Evolutionary conservation across 805 yeast species (phyloP), one percentile per base, ranked within the genome.

Genomic region (Metschnikowia cerradonensis): DNA sequence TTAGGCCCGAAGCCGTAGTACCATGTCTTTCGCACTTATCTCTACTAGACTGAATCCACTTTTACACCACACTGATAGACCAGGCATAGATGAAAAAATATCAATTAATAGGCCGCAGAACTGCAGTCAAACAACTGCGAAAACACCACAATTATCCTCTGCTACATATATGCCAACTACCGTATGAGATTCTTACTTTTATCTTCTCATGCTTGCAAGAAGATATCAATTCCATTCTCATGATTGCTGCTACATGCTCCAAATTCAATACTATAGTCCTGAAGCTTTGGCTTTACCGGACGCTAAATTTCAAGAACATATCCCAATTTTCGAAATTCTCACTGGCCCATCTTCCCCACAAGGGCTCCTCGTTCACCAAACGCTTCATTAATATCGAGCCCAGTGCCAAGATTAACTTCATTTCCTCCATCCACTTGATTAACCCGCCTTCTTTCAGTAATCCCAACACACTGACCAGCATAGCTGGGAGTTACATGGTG

Each of bases 101-200:
- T 52, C 80, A 75, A 60, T 59, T 75, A 5, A 73, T 75, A 41
- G 79, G 79, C 19, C 51, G 72, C 20, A 67, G 63, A 56, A 64
- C 60, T 44, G 58, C 58, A 2, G 55, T 64, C 4, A 42, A 49
- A 41, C 41, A 41, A 23, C 48, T 45, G 32, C 52, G 57, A 35
- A 41, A 34, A 35, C 38, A 14, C 10, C 41, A 35, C 15, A 8
- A 44, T 7, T 73, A 73, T 48, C 67, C 70, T 2, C 46, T 55
- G 6, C 49, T 55, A 11, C 75, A 76, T 37, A 35, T 77, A 2
- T 61, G 67, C 50, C 71, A 75, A 10, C 60, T 77, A 1, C 81
- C 82, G 6, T 56, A 60, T n/a, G 82, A 78, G 54, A 60, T 78
- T 6, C 51, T 78, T 2, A 50, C 67, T n/a, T 60, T 63, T 36